phyloP scores from a whole-genome alignment of 495 filamentous ascomycete species.

The Niebla homalea region DNA sequence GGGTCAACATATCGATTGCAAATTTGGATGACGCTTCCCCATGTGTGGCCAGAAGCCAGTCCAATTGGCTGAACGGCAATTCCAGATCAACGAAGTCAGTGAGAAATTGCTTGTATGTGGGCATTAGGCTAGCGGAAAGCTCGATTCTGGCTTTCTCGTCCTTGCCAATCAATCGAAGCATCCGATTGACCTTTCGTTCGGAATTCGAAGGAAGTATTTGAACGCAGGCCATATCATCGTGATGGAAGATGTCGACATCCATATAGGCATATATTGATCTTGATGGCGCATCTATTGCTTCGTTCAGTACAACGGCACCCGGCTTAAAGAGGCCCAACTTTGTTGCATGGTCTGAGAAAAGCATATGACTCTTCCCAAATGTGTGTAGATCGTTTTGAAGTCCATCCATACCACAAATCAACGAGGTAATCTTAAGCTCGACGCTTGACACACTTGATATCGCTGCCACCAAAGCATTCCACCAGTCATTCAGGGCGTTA shows the following conservation, averaged over 20 bases:
- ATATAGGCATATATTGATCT: not conserved
- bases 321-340: no score
- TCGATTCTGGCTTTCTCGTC: not conserved
- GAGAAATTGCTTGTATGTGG: conserved; percentile 9
- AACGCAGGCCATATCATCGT: conserved; percentile 13
- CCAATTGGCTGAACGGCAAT: conserved; percentile 9
- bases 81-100: conserved; percentile 15
- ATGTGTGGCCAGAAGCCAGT: conserved; percentile 1
- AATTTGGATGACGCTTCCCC: no score
- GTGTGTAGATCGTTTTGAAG: no score
- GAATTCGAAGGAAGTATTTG: conserved; percentile 14
- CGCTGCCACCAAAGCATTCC: not conserved
- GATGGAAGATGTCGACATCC: not conserved
- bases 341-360: no score
- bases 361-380: no score
- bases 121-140: not conserved
- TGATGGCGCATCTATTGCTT: no score
- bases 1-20: no score
- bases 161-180: conserved; percentile 10
- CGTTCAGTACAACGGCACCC: no score
- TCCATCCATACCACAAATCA: no score
- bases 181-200: conserved; percentile 6
- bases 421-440: no score
- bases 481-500: conserved; percentile 13
- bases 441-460: not conserved